These are phyloP conservation scores for Atkinsonella texensis DNA, from an alignment of 2,329 filamentous ascomycete genomes.

Conservation along the genomic window DNA sequence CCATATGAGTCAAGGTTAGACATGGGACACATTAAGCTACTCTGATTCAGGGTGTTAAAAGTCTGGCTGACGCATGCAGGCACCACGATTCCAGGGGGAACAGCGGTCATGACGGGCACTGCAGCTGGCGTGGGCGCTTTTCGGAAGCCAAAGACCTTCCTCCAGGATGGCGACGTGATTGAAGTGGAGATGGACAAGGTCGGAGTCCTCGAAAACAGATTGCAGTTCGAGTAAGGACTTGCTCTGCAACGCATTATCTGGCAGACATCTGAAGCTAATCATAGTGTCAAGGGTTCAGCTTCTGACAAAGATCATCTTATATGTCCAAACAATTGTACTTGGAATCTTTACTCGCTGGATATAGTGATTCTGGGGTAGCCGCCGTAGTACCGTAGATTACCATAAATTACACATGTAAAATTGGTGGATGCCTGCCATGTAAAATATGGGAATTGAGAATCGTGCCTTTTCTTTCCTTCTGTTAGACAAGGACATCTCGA, in stretches of 20 bases:
- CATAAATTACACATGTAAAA: not conserved
- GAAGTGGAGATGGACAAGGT: slow-evolving; percentile 18
- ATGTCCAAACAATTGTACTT: too few relatives aligned
- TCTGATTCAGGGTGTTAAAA: too few relatives aligned
- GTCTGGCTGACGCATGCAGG: not conserved
- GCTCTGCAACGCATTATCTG: not conserved
- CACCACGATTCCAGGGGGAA: slow-evolving; percentile 31
- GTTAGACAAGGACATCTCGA: too few relatives aligned
- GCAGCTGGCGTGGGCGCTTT: slow-evolving; percentile 27
- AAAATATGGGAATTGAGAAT: too few relatives aligned
- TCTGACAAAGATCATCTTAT: too few relatives aligned
- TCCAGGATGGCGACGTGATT: slow-evolving; percentile 24
- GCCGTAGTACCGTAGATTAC: too few relatives aligned
- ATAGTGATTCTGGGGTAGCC: too few relatives aligned
- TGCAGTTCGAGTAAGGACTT: slow-evolving; percentile 13
- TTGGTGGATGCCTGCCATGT: too few relatives aligned
- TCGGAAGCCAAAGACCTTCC: slow-evolving; percentile 15
- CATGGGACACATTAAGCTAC: too few relatives aligned
- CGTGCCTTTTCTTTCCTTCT: too few relatives aligned
- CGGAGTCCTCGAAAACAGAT: slow-evolving; percentile 18
- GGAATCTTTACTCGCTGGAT: too few relatives aligned
- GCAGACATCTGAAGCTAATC: too few relatives aligned
- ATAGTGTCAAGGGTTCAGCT: not conserved
- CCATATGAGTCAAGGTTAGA: slow-evolving; percentile 28
- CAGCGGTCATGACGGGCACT: slow-evolving; percentile 38